These are phyloP conservation scores for Hyphopichia pseudoburtonii DNA, from an alignment of 1,139 yeast genomes.

Conservation along the genomic window DNA sequence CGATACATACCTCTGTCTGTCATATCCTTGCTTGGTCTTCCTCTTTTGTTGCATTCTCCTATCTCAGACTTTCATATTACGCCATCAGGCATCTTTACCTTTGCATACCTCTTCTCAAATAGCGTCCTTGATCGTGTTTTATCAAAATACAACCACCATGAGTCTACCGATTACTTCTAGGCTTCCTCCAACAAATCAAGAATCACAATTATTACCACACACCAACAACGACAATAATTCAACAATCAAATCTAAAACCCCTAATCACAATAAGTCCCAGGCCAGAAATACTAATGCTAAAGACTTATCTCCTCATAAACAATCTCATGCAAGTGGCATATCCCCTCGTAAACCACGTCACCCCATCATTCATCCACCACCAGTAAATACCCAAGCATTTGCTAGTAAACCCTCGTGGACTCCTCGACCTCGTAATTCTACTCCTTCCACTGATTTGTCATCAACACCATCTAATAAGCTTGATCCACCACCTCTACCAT, in stretches of 20 bases:
- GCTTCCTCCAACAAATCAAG: slow-evolving; percentile 1
- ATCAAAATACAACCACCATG: not conserved
- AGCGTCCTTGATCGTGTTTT: too few relatives aligned
- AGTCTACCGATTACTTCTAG: slow-evolving; percentile 4
- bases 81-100: too few relatives aligned
- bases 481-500: slow-evolving; percentile 3
- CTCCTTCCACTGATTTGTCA: not conserved
- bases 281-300: too few relatives aligned
- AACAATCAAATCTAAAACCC: too few relatives aligned
- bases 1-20: too few relatives aligned
- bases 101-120: too few relatives aligned
- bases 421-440: not conserved
- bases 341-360: not conserved
- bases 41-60: too few relatives aligned
- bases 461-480: not conserved
- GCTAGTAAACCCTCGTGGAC: not conserved
- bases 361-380: not conserved
- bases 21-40: too few relatives aligned
- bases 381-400: not conserved
- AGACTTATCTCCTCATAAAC: not conserved
- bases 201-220: not conserved
- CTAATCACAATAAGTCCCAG: too few relatives aligned
- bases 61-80: too few relatives aligned
- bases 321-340: too few relatives aligned
- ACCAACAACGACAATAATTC: not conserved